phyloP scores from a whole-genome alignment of 2,329 filamentous ascomycete genomes.

The Aspergillus quadrilineatus region DNA sequence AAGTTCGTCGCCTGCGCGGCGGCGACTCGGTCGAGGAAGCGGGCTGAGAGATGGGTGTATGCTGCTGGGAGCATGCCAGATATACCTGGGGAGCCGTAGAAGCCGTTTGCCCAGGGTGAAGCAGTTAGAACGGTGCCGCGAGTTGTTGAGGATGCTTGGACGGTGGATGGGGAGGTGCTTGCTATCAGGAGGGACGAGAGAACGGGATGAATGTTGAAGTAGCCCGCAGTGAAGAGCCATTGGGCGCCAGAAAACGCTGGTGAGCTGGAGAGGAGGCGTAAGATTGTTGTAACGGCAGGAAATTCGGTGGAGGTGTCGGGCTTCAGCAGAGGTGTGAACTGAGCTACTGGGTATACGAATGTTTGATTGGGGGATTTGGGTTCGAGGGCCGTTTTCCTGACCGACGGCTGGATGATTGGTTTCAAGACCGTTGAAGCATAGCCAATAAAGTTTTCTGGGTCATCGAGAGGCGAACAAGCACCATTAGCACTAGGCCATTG shows the following conservation, averaged over 20 bases:
- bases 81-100: conserved; percentile 83
- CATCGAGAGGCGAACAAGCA: conserved; percentile 70
- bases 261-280: conserved; percentile 65
- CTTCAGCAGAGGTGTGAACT: conserved; percentile 80
- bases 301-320: conserved; percentile 85
- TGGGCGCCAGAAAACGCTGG: conserved; percentile 63
- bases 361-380: conserved; percentile 57
- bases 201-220: conserved; percentile 92
- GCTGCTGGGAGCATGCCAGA: conserved; percentile 88
- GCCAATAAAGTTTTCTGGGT: conserved; percentile 67
- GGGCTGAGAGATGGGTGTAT: conserved; percentile 82
- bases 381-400: conserved; percentile 30
- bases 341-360: conserved; percentile 79
- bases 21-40: conserved; percentile 68
- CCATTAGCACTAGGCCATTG: conserved; percentile 75
- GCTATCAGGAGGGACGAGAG: conserved; percentile 76
- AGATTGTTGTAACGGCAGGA: conserved; percentile 72
- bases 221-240: conserved; percentile 97
- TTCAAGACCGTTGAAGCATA: conserved; percentile 66
- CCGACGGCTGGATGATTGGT: conserved; percentile 61
- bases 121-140: conserved; percentile 86
- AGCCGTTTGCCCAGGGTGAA: conserved; percentile 90
- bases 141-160: conserved; percentile 32
- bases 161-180: conserved; percentile 54
- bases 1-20: conserved; percentile 54